Base-by-base conservation (phyloP, 2,329 filamentous ascomycete species). In the Xylaria sp. region DNA sequence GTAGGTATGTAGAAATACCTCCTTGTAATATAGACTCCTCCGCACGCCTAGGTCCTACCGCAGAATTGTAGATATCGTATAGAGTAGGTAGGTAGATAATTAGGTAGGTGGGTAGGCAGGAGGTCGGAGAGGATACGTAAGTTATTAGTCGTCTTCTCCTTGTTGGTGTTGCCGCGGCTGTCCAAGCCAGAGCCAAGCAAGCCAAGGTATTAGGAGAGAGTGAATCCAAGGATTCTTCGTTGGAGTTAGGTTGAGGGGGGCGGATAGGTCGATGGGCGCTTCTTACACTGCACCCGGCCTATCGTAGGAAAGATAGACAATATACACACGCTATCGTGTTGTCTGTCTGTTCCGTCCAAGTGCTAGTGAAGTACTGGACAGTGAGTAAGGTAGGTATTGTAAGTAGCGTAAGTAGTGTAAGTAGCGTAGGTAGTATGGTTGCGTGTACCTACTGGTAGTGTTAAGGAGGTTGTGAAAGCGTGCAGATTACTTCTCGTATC, bases 401-500 rank as follows among this genome's bases (percentile, higher is more conserved):
- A 25, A 8, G 34, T 51, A 41, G 46, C 39, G 44, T 62, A 41
- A 48, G 39, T 25, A n/a, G 58, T 52, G 23, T 23, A 46, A n/a
- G 41, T 54, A 28, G 28, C 5, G 28, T 28, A 54, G 13, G 23
- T 31, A n/a, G 50, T 25, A 28, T 28, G 5, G 48, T 15, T 51
- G 20, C n/a, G 48, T 25, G 23, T 25, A 25, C 34, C 34, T 37
- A 9, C 8, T 2, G 18, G 25, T 3, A 23, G n/a, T 12, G 20
- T 41, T 28, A 28, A 44, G 37, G 41, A 18, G 18, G 41, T n/a
- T 28, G 39, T 44, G 7, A 18, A 18, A 52, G 48, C 39, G 34
- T 83, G 81, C 80, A 82, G 81, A 81, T 81, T 81, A n/a, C 56
- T 77, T 80, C 81, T 80, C 82, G 83, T 83, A 85, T 86, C 76